A percentile compares a stretch with the other conserved stretches of the same genome.
Evolutionary conservation across 176 grass and related monocot species (phyloP).

Genomic region (Triticum turgidum): DNA sequence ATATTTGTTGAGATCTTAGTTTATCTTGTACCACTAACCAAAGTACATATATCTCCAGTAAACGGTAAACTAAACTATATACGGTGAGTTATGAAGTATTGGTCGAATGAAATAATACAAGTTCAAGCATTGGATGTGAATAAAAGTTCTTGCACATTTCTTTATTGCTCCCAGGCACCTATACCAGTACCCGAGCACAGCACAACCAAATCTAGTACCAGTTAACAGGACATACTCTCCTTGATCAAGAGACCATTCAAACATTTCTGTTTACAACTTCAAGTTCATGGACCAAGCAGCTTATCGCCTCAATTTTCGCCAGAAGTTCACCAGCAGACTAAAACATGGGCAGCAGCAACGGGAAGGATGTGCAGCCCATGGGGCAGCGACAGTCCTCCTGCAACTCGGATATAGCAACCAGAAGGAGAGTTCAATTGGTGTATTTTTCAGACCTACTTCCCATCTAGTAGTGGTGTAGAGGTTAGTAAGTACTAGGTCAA

Average conservation of each 20-base stretch:
- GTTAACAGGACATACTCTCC: neutral
- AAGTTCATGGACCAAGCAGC: neutral
- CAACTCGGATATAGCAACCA: neutral
- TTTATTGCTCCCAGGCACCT: neutral
- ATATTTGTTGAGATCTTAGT: neutral
- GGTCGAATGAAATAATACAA: neutral
- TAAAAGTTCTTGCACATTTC: neutral
- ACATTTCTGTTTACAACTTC: neutral
- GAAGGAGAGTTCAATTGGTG: neutral
- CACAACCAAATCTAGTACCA: neutral
- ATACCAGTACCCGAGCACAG: neutral
- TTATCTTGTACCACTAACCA: conserved; percentile 1
- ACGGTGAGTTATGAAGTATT: neutral
- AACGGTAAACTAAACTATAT: neutral
- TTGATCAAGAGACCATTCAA: neutral
- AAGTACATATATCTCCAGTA: conserved; percentile 4
- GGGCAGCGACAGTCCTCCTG: neutral
- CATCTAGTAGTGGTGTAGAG: neutral
- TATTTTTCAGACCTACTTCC: neutral
- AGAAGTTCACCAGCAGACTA: neutral
- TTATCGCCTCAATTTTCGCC: neutral
- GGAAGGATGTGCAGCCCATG: neutral
- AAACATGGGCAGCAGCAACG: neutral
- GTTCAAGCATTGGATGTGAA: neutral
- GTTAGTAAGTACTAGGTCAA: neutral